Evolutionary conservation across 176 grass and related monocot species (phyloP).

Genomic region (Aegilops tauschii): DNA sequence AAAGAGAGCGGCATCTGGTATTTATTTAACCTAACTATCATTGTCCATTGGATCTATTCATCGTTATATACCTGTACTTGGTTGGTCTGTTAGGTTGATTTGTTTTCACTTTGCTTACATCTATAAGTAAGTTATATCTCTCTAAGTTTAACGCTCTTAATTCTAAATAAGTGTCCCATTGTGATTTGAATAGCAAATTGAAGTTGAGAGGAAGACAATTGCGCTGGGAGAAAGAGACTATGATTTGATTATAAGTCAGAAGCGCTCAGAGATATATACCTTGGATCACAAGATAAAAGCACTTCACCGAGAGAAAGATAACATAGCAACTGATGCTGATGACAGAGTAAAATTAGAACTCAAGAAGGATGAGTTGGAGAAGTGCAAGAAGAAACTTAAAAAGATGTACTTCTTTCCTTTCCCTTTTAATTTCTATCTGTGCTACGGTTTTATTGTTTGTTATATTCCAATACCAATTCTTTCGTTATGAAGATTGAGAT

Average conservation of each 20-base stretch:
- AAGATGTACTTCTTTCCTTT: conserved; percentile 55
- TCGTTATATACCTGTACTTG: not conserved
- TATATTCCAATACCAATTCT: conserved; percentile 9
- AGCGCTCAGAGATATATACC: conserved; percentile 61
- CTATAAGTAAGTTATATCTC: not conserved
- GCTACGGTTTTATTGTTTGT: conserved; percentile 1
- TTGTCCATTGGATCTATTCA: conserved; percentile 11
- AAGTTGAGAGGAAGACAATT: conserved; percentile 77
- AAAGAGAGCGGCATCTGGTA: conserved; percentile 78
- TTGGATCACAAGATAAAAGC: conserved; percentile 83
- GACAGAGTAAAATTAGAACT: conserved; percentile 73
- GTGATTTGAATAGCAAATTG: conserved; percentile 75
- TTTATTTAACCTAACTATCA: conserved; percentile 1
- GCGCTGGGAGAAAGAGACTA: conserved; percentile 66
- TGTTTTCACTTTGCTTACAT: not conserved
- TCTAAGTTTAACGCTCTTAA: conserved; percentile 9
- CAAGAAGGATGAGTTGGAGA: conserved; percentile 79
- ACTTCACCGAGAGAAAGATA: conserved; percentile 70
- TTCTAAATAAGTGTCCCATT: conserved; percentile 15
- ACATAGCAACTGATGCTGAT: conserved; percentile 59
- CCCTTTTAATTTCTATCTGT: conserved; percentile 18
- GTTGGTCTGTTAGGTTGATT: conserved; percentile 5
- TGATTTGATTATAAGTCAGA: conserved; percentile 66
- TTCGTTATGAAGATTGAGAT: conserved; percentile 1
- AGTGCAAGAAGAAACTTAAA: conserved; percentile 55